Conservation (phyloP, 805 yeast genomes). For the Pichia rugopelliculosa region DNA sequence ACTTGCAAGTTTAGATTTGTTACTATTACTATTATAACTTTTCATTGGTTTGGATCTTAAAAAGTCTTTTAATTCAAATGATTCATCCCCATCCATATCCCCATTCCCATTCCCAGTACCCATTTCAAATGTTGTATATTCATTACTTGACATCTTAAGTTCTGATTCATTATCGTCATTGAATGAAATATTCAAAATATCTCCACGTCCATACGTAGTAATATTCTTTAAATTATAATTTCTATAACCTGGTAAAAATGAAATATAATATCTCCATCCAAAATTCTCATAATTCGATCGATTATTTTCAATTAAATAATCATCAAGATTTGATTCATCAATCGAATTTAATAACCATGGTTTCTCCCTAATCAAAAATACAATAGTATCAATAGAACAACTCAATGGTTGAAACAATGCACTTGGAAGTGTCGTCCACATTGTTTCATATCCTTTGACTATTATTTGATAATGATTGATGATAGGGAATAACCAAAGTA, state of each 20-base stretch:
- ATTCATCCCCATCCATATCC: background rate
- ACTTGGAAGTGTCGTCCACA: slow-evolving; percentile 60
- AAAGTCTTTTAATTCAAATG: slow-evolving; percentile 7
- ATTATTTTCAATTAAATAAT: background rate
- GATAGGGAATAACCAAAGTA: slow-evolving; percentile 79
- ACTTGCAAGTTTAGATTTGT: too few species aligned
- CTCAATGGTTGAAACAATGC: slow-evolving; percentile 76
- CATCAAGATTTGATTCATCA: background rate
- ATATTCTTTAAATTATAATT: too few species aligned
- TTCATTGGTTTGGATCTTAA: background rate
- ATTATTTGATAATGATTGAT: slow-evolving; percentile 47
- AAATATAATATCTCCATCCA: slow-evolving; percentile 17
- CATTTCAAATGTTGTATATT: too few species aligned
- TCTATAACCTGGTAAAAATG: slow-evolving; percentile 26
- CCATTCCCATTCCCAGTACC: background rate
- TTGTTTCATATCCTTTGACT: slow-evolving; percentile 42
- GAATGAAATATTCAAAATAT: too few species aligned
- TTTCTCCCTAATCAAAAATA: slow-evolving; percentile 67
- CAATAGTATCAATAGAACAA: slow-evolving; percentile 69
- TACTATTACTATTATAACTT: too few species aligned
- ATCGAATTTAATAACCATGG: slow-evolving; percentile 58
- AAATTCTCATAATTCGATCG: slow-evolving; percentile 2
- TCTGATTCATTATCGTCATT: too few species aligned
- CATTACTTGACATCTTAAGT: background rate
- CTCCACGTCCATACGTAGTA: too few species aligned